Evolutionary conservation across 352 stramenopile genomes (phyloP), one percentile per base, ranked within the genome.

Genomic region (Globisporangium spiculum): DNA sequence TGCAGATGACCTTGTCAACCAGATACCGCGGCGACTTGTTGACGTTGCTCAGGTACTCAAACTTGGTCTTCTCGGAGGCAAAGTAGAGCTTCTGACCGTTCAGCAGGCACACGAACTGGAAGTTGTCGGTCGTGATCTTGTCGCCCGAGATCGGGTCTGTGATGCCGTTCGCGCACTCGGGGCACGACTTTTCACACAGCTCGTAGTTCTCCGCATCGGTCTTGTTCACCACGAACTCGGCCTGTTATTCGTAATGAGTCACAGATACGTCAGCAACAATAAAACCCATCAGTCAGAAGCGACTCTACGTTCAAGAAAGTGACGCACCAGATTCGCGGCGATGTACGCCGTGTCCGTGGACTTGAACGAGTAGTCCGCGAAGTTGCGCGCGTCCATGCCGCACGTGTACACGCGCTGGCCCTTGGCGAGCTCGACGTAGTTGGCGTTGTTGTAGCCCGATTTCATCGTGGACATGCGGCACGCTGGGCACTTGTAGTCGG

Each of bases 41-140:
- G 32, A 93, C 78, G 38, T 78, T 86, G 52, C 55, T 66, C 10
- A 92, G 65, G 74, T 93, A 95, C 67, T 75, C 59, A 57, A 83
- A 80, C 73, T 89, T 90, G 63, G 75, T 90, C 27, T 66, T 69
- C 60, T 90, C 76, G 24, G 85, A 92, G 32, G 82, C 78, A 65
- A 95, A 95, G 76, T 93, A 95, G 63, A 95, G 83, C 76, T 93
- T 95, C 74, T 95, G 87, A 62, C 82, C 87, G 46, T 90, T 90
- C 10, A 65, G 69, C 27, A 95, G 65, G 67, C 87, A 95, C 34
- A 93, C 76, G 55, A 83, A 90, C 50, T 88, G 76, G 70, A 81
- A 93, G 69, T 88, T 93, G 58, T 76, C 68, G 9, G 68, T 69
- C 4, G 79, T 85, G 56, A 94, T 72, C 14, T 67, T 59, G 52